Evolutionary conservation across 2,329 filamentous ascomycete species (phyloP).

Genomic region (Penicillium nordicum): DNA sequence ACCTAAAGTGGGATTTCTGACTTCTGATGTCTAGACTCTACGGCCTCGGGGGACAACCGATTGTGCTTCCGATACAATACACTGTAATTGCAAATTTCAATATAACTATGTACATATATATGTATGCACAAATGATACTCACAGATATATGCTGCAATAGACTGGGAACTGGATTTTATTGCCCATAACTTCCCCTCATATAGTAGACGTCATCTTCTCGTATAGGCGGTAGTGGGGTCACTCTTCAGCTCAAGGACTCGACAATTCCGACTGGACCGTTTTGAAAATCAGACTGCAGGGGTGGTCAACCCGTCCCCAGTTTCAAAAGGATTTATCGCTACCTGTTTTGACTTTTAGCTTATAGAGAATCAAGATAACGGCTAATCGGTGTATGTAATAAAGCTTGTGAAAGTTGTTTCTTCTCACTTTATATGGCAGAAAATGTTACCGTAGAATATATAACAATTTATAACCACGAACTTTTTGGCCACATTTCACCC

Average conservation of each 20-base stretch:
- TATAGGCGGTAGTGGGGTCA: constrained; percentile 15
- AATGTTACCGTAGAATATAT: neutral
- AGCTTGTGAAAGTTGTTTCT: neutral
- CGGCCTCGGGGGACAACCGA: neutral
- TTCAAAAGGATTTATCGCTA: constrained; percentile 9
- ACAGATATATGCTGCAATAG: neutral
- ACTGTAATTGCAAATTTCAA: neutral
- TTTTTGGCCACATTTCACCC: neutral
- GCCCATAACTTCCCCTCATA: constrained; percentile 5
- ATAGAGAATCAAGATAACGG: neutral
- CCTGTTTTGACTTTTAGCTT: neutral
- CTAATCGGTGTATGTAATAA: neutral
- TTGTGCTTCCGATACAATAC: neutral
- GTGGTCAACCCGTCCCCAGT: neutral
- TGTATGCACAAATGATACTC: too few relatives aligned
- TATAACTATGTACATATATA: too few relatives aligned
- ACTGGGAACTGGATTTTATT: neutral
- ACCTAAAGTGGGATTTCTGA: neutral
- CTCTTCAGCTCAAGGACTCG: constrained; percentile 10
- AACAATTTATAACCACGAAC: neutral
- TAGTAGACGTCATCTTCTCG: constrained; percentile 27
- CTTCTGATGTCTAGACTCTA: neutral
- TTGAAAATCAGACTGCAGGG: constrained; percentile 2
- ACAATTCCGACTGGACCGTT: constrained; percentile 21
- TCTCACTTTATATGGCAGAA: too few relatives aligned